Conservation (phyloP, 306 rosid genomes). For the Sindora glabra region DNA sequence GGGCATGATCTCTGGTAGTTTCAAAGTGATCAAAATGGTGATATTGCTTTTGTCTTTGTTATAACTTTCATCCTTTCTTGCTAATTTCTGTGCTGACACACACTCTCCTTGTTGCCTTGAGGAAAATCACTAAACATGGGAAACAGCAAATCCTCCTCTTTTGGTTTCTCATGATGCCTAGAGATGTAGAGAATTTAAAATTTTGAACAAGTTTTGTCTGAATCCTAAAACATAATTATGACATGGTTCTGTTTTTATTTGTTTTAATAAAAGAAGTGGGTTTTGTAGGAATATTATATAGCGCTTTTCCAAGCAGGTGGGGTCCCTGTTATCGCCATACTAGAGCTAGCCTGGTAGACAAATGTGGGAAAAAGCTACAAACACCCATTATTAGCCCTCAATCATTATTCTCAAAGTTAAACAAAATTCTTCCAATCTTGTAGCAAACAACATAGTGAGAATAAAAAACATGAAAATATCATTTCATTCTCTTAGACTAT, state of each 20-base stretch:
- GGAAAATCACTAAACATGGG: not conserved
- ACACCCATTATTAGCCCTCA: not conserved
- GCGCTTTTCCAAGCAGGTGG: conserved; percentile 15
- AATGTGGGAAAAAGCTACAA: not conserved
- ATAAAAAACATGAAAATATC: not conserved
- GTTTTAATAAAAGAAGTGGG: conserved; percentile 28
- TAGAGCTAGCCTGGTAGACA: conserved; percentile 9
- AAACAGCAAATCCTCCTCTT: not conserved
- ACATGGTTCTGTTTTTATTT: conserved; percentile 16
- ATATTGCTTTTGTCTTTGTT: not conserved
- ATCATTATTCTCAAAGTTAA: conserved; percentile 15
- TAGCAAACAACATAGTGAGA: not conserved
- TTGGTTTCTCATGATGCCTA: conserved; percentile 6
- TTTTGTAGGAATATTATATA: conserved; percentile 21
- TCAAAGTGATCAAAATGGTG: conserved; percentile 1
- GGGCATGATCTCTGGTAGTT: not conserved
- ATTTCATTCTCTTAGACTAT: conserved; percentile 1
- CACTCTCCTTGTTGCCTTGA: not conserved
- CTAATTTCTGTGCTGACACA: not conserved
- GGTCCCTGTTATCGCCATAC: conserved; percentile 12
- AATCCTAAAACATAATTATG: conserved; percentile 32
- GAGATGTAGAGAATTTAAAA: conserved; percentile 12
- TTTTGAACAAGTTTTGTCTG: conserved; percentile 15
- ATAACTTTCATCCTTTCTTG: not conserved
- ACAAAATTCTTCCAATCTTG: not conserved